phyloP scores from a whole-genome alignment of 768 basidiomycete species.

The Boletus vinaceobasis region DNA sequence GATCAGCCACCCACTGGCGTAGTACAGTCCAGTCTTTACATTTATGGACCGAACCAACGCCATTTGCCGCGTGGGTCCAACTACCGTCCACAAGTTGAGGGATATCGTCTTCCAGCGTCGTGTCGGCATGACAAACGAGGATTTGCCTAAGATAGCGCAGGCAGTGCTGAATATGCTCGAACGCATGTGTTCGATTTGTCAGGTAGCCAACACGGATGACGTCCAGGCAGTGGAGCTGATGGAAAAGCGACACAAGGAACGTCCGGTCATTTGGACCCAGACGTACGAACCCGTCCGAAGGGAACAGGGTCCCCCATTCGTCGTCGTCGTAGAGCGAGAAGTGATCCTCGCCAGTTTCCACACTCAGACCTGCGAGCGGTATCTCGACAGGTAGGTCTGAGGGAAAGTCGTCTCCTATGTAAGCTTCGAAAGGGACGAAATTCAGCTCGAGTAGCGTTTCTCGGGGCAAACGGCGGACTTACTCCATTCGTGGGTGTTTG shows the following conservation, averaged over 20 bases:
- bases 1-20: no score
- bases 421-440: no score
- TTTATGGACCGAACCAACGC: no score
- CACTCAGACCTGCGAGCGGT: conserved; percentile 27
- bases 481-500: no score
- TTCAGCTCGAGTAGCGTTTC: no score
- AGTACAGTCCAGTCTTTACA: no score
- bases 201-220: conserved; percentile 32
- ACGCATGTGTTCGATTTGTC: conserved; percentile 20
- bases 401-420: no score
- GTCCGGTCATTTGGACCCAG: conserved; percentile 34
- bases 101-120: conserved; percentile 36
- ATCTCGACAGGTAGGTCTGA: no score
- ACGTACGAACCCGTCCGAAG: conserved; percentile 33
- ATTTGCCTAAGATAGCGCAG: conserved; percentile 38
- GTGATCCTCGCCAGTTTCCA: conserved; percentile 22
- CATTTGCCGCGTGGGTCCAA: conserved; percentile 28
- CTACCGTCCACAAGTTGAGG: no score
- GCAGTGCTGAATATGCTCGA: conserved; percentile 29
- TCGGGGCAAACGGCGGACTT: no score
- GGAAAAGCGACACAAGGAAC: conserved; percentile 40
- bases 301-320: conserved; percentile 35
- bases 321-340: conserved; percentile 34
- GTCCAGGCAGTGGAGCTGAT: conserved; percentile 48
- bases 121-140: conserved; percentile 37